Base-by-base conservation (phyloP, 75 land plant species). In the Isoetes taiwanensis region DNA sequence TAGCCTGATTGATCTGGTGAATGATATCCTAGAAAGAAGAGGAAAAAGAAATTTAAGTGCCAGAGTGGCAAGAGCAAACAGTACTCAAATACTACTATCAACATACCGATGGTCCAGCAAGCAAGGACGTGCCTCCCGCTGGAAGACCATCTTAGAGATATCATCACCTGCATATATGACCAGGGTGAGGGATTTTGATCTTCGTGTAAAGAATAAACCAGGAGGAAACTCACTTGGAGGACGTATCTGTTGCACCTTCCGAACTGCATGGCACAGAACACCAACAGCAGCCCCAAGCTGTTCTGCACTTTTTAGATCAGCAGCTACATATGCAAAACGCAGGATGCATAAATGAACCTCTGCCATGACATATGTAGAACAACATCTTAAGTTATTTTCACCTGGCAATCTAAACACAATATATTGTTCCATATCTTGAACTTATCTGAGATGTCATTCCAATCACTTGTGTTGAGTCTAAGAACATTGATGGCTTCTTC, bases 391-490 rank as follows among this genome's bases (percentile, higher is more conserved):
- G 17, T 38, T n/a, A 34, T n/a, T n/a, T n/a, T n/a, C n/a, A n/a
- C n/a, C n/a, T n/a, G n/a, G n/a, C n/a, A n/a, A n/a, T n/a, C n/a
- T n/a, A n/a, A n/a, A n/a, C n/a, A n/a, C n/a, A n/a, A n/a, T n/a
- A n/a, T n/a, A n/a, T n/a, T n/a, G n/a, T n/a, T n/a, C n/a, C n/a
- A 38, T 43, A 83, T 84, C 84, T 63, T 41, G 55, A 83, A 71
- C 64, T 58, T 72, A 4, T 76, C 68, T 43, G 84, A 80, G 27
- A 76, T 34, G 41, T 77, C 78, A 72, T 59, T 73, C 67, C 61
- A 74, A 6, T 77, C 80, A 35, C 46, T 54, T 8, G 14, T 33
- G 23, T 35, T 48, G 30, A 61, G 34, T 28, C 58, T 40, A n/a
- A 83, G 57, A n/a, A 68, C 17, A 55, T 2, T 33, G 43, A 30